Evolutionary conservation across 2,329 filamentous ascomycete genomes (phyloP), one percentile per base, ranked within the genome.

Genomic region (Sporothrix schenckii): DNA sequence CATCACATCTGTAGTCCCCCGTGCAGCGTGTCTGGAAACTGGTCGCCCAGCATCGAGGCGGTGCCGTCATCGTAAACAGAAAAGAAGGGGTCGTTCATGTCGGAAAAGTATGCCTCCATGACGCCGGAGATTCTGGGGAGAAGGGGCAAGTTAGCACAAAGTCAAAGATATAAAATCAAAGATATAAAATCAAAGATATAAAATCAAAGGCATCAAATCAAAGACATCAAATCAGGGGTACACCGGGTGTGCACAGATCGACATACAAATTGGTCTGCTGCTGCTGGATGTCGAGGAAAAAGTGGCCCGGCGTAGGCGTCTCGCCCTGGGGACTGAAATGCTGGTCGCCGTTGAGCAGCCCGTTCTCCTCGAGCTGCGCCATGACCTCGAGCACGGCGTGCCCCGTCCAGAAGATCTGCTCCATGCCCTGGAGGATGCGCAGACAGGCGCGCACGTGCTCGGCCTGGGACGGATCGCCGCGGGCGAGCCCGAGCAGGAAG

Each of bases 351-450:
- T 72, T 73, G 10, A 75, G 56, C 30, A 75, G 72, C 10, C 74
- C 74, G 53, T 74, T 72, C 72, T 75, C 74, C 1, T 74, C 72
- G 34, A 75, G 70, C 69, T 77, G 75, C 5, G 73, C 75, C 73
- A 74, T 74, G 34, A 76, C 74, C 58, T 76, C 75, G 2, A 72
- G 71, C 5, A 76, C 70, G 3, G 73, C 74, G 41, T 75, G 75
- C 16, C 70, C 69, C 5, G 75, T 75, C 74, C 74, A 75, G 54
- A 75, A 74, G 11, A 76, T 72, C 72, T 74, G 74, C 70, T 77
- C 76, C 76, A 77, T 77, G 24, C 73, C 75, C 63, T 74, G 74
- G 4, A 77, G 70, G 5, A 71, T 74, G 44, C 70, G 72, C 54
- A 76, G 72, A 50, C 74, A 73, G 10, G 70, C 61, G 5, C 71